Percentiles rank a stretch among this genome's conserved stretches.
phyloP scores from a whole-genome alignment of 768 basidiomycete genomes.

The Coprinopsis marcescibilis region DNA sequence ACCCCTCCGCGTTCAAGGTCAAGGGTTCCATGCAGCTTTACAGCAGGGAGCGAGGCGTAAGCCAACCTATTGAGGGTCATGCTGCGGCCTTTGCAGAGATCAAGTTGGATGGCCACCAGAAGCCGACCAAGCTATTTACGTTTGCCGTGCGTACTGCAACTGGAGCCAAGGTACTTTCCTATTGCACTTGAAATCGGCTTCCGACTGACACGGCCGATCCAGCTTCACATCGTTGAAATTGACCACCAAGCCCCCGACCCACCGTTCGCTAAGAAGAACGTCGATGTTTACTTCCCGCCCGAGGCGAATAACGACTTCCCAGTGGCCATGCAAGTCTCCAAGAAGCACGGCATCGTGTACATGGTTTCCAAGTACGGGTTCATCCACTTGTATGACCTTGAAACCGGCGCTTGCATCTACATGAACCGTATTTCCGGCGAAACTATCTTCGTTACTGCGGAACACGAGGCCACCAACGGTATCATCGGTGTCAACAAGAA shows the following conservation, averaged over 20 bases:
- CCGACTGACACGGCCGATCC: slow-evolving; percentile 10
- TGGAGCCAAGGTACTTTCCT: slow-evolving; percentile 80
- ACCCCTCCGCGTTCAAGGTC: slow-evolving; percentile 96
- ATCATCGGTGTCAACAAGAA: slow-evolving; percentile 99
- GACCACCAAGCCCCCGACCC: slow-evolving; percentile 92
- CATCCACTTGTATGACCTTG: slow-evolving; percentile 98
- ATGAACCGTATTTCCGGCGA: slow-evolving; percentile 99
- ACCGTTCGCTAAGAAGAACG: slow-evolving; percentile 93
- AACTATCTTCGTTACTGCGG: slow-evolving; percentile 98
- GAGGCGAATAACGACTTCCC: slow-evolving; percentile 99
- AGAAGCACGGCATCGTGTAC: slow-evolving; percentile 94
- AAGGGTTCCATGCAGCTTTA: slow-evolving; percentile 98
- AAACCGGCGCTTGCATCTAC: slow-evolving; percentile 95
- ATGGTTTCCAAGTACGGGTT: slow-evolving; percentile 99
- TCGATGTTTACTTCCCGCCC: slow-evolving; percentile 98
- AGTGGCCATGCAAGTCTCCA: slow-evolving; percentile 98
- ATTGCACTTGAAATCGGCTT: slow-evolving; percentile 3
- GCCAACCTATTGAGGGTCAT: slow-evolving; percentile 97
- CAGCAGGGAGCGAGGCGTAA: slow-evolving; percentile 86
- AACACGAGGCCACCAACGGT: slow-evolving; percentile 89
- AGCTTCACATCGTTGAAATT: slow-evolving; percentile 98
- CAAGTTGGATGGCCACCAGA: slow-evolving; percentile 83
- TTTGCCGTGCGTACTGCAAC: slow-evolving; percentile 96
- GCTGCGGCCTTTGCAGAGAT: slow-evolving; percentile 94
- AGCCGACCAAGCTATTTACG: slow-evolving; percentile 85